Evolutionary conservation across 192 early-diverging fungal species (phyloP).

Genomic region (Geosiphon pyriformis): DNA sequence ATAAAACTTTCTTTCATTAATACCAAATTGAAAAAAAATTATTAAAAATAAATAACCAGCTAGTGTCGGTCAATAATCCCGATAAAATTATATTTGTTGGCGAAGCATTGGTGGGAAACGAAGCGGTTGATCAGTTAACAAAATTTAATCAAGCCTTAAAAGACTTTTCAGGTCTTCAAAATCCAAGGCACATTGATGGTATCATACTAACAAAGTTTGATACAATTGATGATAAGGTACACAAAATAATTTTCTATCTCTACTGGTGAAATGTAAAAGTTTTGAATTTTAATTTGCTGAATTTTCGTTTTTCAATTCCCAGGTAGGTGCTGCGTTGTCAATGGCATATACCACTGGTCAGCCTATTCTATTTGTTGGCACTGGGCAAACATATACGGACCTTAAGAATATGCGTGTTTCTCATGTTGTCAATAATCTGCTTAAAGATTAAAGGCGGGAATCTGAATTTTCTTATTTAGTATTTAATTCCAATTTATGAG

Average conservation of each 20-base stretch:
- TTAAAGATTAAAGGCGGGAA: conserved; percentile 48
- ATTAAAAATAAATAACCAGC: conserved; percentile 36
- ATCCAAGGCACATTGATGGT: conserved; percentile 89
- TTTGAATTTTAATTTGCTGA: background rate
- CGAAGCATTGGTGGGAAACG: conserved; percentile 94
- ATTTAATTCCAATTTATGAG: no score
- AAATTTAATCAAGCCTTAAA: conserved; percentile 94
- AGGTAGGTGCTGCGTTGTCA: conserved; percentile 89
- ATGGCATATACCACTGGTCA: conserved; percentile 96
- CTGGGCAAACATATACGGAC: conserved; percentile 96
- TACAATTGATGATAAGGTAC: conserved; percentile 88
- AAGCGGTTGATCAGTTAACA: conserved; percentile 91
- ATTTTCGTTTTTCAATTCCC: background rate
- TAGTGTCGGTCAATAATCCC: conserved; percentile 84
- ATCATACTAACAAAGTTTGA: conserved; percentile 97
- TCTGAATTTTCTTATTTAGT: no score
- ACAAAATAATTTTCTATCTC: background rate
- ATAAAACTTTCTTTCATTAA: no score
- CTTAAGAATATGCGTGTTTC: conserved; percentile 79
- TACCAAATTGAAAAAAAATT: no score
- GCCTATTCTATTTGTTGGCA: conserved; percentile 95
- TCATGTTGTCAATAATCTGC: conserved; percentile 65
- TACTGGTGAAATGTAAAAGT: background rate
- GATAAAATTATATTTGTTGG: conserved; percentile 98
- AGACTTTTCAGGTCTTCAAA: conserved; percentile 76